These are phyloP conservation scores for Botryococcus braunii DNA, from an alignment of 163 green algal genomes.

Conservation along the genomic window DNA sequence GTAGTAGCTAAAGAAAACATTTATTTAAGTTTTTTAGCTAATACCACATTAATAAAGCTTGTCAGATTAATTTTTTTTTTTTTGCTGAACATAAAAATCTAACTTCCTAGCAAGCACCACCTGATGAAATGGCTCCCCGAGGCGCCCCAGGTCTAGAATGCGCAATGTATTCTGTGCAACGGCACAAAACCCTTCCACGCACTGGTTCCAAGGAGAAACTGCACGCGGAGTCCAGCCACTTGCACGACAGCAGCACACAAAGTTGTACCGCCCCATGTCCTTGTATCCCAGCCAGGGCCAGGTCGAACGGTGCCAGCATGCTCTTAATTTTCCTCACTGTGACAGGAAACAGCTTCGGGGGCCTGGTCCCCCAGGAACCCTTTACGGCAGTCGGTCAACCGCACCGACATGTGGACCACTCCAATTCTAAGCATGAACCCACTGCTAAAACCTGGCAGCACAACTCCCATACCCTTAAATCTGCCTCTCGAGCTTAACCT, in stretches of 20 bases:
- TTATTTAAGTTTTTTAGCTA: too few relatives aligned
- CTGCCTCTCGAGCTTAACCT: too few relatives aligned
- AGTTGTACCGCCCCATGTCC: constrained; percentile 79
- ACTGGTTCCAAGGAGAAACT: constrained; percentile 79
- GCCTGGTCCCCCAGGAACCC: constrained; percentile 84
- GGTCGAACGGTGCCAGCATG: constrained; percentile 88
- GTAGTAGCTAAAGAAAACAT: too few relatives aligned
- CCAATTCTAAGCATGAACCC: constrained; percentile 82
- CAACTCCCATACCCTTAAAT: too few relatives aligned
- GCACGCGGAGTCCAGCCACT: constrained; percentile 82
- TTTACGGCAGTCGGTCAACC: constrained; percentile 78
- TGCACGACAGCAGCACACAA: too few relatives aligned
- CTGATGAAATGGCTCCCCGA: constrained; percentile 91
- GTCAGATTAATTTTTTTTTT: too few relatives aligned
- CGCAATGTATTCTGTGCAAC: constrained; percentile 78
- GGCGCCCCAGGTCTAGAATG: constrained; percentile 84
- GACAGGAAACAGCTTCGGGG: constrained; percentile 70
- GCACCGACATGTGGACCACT: constrained; percentile 66
- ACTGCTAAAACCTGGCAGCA: constrained; percentile 87
- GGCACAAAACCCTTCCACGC: constrained; percentile 92
- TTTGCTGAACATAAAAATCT: too few relatives aligned
- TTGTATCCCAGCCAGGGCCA: constrained; percentile 91
- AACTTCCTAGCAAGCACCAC: too few relatives aligned
- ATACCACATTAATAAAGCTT: too few relatives aligned
- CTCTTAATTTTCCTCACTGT: constrained; percentile 52